These are phyloP conservation scores for Ehretia macrophylla DNA, from an alignment of 257 asterid species.

Conservation along the genomic window DNA sequence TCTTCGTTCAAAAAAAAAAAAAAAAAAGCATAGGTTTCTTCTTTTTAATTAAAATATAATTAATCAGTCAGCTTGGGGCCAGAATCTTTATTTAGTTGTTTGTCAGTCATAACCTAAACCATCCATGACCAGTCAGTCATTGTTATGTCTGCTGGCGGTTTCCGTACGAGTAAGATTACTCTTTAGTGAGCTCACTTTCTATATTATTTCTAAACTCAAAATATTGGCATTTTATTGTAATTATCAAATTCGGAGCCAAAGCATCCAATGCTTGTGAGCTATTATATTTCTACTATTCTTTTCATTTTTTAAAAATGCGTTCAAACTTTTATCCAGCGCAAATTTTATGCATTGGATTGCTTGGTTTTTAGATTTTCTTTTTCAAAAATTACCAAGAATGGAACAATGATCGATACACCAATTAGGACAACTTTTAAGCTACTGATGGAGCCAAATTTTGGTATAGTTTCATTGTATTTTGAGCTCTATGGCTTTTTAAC, in stretches of 20 bases:
- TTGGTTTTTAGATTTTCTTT: too few relatives aligned
- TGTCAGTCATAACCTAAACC: constrained; percentile 15
- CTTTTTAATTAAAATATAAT: too few relatives aligned
- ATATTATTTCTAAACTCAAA: too few relatives aligned
- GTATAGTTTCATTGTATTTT: too few relatives aligned
- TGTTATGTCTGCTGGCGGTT: constrained; percentile 12
- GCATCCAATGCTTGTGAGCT: constrained; percentile 20
- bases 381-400: too few relatives aligned
- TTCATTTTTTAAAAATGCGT: not conserved
- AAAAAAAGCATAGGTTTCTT: too few relatives aligned
- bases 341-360: not conserved
- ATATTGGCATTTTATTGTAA: not conserved
- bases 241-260: constrained; percentile 14
- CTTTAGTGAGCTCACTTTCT: not conserved
- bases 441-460: too few relatives aligned
- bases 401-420: too few relatives aligned
- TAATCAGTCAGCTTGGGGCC: constrained; percentile 10
- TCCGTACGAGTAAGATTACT: too few relatives aligned
- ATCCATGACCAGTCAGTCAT: constrained; percentile 5
- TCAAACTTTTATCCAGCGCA: not conserved
- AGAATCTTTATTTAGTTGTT: constrained; percentile 17
- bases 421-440: too few relatives aligned
- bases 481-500: not conserved
- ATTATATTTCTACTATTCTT: too few relatives aligned
- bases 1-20: not conserved